phyloP scores from a whole-genome alignment of 2,329 filamentous ascomycete species.

The Kalmusia sp. region DNA sequence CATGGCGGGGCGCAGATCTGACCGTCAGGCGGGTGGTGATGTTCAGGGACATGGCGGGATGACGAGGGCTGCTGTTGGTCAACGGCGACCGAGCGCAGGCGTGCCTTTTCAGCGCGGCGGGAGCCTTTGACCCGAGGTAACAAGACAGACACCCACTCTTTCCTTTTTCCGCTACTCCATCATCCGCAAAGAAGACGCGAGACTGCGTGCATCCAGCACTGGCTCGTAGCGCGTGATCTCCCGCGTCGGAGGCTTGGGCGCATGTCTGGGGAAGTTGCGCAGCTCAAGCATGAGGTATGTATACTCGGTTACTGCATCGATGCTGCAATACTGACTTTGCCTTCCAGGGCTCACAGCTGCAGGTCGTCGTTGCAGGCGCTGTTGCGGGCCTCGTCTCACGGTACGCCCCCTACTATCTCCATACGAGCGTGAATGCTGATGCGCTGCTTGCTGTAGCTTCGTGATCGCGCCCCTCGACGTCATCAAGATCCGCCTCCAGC shows the following conservation, averaged over 20 bases:
- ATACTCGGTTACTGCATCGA: background rate
- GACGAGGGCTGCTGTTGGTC: conserved; percentile 14
- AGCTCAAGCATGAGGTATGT: conserved; percentile 72
- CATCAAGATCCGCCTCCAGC: conserved; percentile 95
- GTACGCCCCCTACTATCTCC: conserved; percentile 54
- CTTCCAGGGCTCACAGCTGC: conserved; percentile 67
- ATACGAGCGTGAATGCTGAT: background rate
- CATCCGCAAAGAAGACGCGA: conserved; percentile 19
- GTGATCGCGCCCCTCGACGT: conserved; percentile 95
- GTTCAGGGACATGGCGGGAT: conserved; percentile 35
- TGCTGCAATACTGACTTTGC: conserved; percentile 14
- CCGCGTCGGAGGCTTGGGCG: conserved; percentile 52
- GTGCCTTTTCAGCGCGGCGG: conserved; percentile 10
- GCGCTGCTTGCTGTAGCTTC: conserved; percentile 70
- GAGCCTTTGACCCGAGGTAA: conserved; percentile 14
- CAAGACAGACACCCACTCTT: conserved; percentile 1
- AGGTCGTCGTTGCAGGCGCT: conserved; percentile 71
- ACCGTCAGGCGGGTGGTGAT: conserved; percentile 29
- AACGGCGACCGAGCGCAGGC: conserved; percentile 20
- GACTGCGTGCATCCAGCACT: background rate
- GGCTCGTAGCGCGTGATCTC: conserved; percentile 1
- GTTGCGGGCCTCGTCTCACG: conserved; percentile 87
- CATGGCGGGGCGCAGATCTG: conserved; percentile 5
- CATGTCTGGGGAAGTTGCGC: conserved; percentile 69
- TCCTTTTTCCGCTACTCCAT: conserved; percentile 21